Base-by-base conservation (phyloP, 768 basidiomycete genomes). In the Hericium rajendrae region DNA sequence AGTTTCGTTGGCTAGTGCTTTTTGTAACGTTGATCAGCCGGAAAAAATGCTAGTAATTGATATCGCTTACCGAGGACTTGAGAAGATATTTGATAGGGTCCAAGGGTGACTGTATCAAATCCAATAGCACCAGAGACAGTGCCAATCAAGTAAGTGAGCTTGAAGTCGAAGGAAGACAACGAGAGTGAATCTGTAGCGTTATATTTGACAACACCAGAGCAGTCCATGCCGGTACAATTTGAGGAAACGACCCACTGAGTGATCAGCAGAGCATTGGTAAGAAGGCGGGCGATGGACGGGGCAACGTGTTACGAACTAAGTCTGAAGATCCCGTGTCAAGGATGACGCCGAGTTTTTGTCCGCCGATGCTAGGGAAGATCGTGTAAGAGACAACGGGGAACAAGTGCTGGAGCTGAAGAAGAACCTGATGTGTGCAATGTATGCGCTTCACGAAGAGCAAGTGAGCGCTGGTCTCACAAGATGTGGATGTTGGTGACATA, bases 301-400 rank as follows among this genome's bases (percentile, higher is more conserved):
- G 4, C 53, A 22, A 55, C 28, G 22, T 22, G 53, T 53, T 38
- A 64, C 72, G 49, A 61, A 80, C 80, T 61, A 83, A 62, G 64
- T 82, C 82, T 1, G 82, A 75, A 3, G 81, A 83, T 51, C 81
- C 82, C 8, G 82, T 82, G 63, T 82, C 81, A 28, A 81, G 68
- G 4, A 79, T 73, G 20, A 76, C 69, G 64, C 70, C 69, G 57
- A 82, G 74, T 41, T 68, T 59, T 64, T 78, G 75, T 3, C 69
- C 71, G 49, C 76, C 76, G 48, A 78, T 67, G 38, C 76, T 79
- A 56, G 8, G 51, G 28, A 26, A 26, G 53, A 22, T 38, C 26
- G 48, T 28, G 16, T 46, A 15, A 38, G 20, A n/a, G 51, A 40
- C 50, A 11, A 24, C 22, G 6, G 6, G 59, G 54, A 20, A 18